Evolutionary conservation across 2,329 filamentous ascomycete species (phyloP).

Genomic region (Nakataea oryzae): DNA sequence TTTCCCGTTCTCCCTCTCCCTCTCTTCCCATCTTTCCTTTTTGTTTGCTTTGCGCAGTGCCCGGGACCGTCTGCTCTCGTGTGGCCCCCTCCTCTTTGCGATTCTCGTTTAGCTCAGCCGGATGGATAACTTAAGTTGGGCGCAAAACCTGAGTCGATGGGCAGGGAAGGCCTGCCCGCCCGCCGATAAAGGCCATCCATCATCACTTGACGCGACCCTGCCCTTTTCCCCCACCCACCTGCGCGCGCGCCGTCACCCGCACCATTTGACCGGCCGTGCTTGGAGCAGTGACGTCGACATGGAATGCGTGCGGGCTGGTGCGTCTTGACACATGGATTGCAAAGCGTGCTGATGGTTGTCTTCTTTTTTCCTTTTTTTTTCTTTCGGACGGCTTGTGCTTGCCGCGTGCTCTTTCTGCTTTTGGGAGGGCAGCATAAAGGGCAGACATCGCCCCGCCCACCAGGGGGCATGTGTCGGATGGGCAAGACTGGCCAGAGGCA

Average conservation of each 20-base stretch:
- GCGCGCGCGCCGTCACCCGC: no score
- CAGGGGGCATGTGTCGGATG: no score
- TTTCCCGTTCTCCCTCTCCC: no score
- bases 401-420: no score
- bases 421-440: not conserved
- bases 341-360: not conserved
- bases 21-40: no score
- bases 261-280: not conserved
- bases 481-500: not conserved
- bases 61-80: not conserved
- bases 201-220: no score
- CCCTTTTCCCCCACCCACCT: no score
- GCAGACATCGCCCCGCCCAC: no score
- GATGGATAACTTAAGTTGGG: not conserved
- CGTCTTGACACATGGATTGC: not conserved
- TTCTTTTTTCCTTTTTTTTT: not conserved
- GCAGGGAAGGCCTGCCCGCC: no score
- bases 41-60: not conserved
- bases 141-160: not conserved
- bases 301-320: not conserved
- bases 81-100: not conserved
- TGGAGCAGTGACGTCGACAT: not conserved
- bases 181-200: not conserved
- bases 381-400: no score
- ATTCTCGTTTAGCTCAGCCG: not conserved